These are phyloP conservation scores for Debaryomyces subglobosus DNA, from an alignment of 1,139 yeast species.

Conservation along the genomic window DNA sequence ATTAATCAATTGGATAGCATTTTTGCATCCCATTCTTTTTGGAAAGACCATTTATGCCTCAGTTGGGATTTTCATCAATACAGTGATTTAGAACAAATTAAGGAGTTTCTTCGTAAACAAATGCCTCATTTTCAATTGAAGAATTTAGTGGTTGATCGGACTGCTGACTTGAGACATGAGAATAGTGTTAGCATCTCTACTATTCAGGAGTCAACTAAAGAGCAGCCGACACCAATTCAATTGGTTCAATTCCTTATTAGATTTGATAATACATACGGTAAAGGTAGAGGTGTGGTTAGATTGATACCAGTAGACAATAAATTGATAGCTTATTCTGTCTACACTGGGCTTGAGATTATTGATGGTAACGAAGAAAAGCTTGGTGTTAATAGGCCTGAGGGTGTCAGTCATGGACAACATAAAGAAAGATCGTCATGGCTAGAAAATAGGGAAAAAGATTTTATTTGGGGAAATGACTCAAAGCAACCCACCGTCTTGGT, in stretches of 20 bases:
- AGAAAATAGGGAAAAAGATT: conserved; percentile 28
- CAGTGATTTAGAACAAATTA: conserved; percentile 28
- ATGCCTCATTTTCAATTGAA: conserved; percentile 22
- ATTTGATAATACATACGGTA: conserved; percentile 32
- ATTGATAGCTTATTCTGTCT: conserved; percentile 33
- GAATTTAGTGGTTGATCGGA: conserved; percentile 25
- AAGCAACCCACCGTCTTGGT: conserved; percentile 42
- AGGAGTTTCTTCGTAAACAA: conserved; percentile 13
- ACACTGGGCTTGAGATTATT: conserved; percentile 37
- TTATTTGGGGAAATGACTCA: conserved; percentile 22
- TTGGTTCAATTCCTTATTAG: conserved; percentile 36
- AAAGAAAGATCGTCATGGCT: conserved; percentile 33
- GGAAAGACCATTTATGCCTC: conserved; percentile 40
- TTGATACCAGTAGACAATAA: conserved; percentile 32
- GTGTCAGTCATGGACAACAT: conserved; percentile 42
- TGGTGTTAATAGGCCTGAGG: conserved; percentile 33
- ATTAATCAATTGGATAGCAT: conserved; percentile 19
- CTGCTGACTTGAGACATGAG: conserved; percentile 29
- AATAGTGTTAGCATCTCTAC: conserved; percentile 26
- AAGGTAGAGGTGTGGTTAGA: conserved; percentile 34
- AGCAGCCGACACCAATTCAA: conserved; percentile 27
- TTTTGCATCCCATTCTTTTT: conserved; percentile 28
- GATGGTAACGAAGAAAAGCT: conserved; percentile 33
- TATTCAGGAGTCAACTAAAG: conserved; percentile 25
- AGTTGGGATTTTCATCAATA: conserved; percentile 34